phyloP scores from a whole-genome alignment of 1,139 yeast species.

The Pichia sp. region DNA sequence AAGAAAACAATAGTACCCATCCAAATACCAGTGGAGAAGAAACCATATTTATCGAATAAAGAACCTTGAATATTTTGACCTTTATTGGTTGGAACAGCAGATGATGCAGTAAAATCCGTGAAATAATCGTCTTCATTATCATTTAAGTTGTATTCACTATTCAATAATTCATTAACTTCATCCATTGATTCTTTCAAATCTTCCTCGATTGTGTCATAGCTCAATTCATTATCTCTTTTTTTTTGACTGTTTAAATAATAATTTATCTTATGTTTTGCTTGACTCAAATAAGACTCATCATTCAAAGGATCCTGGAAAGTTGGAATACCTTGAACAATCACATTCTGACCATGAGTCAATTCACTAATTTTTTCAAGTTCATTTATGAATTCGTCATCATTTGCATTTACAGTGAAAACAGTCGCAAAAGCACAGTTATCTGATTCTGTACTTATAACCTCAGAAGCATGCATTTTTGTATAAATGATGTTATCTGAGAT shows the following conservation, averaged over 20 bases:
- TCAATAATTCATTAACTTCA: conserved; percentile 21
- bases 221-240: conserved; percentile 14
- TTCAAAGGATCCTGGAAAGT: conserved; percentile 9
- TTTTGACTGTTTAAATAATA: background rate
- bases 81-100: background rate
- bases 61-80: conserved; percentile 19
- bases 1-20: conserved; percentile 54
- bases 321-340: conserved; percentile 26
- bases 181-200: conserved; percentile 24
- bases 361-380: background rate
- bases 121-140: conserved; percentile 2
- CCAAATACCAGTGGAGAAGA: conserved; percentile 59
- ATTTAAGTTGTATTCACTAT: conserved; percentile 14
- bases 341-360: background rate
- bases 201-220: conserved; percentile 19
- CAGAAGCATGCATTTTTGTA: too few species aligned
- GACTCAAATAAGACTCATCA: conserved; percentile 5
- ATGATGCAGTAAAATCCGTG: background rate
- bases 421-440: too few species aligned
- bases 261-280: conserved; percentile 2
- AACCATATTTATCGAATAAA: conserved; percentile 40
- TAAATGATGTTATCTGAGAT: too few species aligned
- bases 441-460: too few species aligned
- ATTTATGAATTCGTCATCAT: background rate
- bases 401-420: too few species aligned